Base-by-base conservation (phyloP, 495 filamentous ascomycete species). In the Penicillium samsonianum region DNA sequence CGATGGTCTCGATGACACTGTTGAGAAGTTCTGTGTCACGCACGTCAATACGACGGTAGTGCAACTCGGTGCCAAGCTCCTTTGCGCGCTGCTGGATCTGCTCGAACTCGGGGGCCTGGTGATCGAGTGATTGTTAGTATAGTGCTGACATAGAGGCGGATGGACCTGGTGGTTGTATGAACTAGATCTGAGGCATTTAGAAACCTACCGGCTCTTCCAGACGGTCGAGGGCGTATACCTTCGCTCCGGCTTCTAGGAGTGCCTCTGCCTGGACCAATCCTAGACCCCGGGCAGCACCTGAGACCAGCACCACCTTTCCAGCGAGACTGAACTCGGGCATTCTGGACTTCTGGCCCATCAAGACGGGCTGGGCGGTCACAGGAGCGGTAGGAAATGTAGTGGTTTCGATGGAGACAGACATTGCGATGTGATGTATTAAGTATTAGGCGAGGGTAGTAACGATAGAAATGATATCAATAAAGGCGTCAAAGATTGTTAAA, bases 21-120 rank as follows among this genome's bases (percentile, higher is more conserved):
- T 90, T 86, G 28, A 97, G 77, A 7, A 80, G 72, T 20, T 80
- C 74, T 22, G 87, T 86, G 67, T 92, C 84, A n/a, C 90, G 87
- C 23, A 96, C 90, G 67, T 96, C 91, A 54, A 94, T 86, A 58
- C 86, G 86, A 67, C 88, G 88, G 76, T 96, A 95, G 57, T 84
- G 75, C 33, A 96, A 68, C 42, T 83, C 81, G 19, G 89, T 88
- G 38, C 82, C 84, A 9, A 95, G 79, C 61, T 88, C 84, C 37
- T 80, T 74, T 6, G 90, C 90, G 44, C 87, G 80, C 58, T 80
- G 75, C 45, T 87, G 85, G 42, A 93, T 81, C 19, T 68, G 70
- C 22, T 77, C 77, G 63, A 91, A 92, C 30, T 83, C 78, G 11
- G 81, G 67, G 19, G 80, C 81, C 63, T 84, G 73, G 54, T 16